These are phyloP conservation scores for Combretum micranthum DNA, from an alignment of 345 rosid genomes.

Conservation along the genomic window DNA sequence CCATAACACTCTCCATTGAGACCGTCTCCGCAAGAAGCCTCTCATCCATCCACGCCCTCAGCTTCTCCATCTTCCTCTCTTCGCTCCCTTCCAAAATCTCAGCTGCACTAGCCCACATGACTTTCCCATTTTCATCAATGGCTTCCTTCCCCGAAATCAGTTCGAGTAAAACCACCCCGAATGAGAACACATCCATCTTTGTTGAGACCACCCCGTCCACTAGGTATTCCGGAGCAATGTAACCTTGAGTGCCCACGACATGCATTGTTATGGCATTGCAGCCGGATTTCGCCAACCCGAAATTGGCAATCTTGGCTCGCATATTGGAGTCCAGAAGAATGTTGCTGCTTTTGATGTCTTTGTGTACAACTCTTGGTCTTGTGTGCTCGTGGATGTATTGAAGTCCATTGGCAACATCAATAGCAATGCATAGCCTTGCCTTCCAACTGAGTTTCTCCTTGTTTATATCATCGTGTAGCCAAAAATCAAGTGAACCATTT, in stretches of 20 bases:
- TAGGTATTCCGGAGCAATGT: conserved; percentile 63
- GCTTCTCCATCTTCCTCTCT: conserved; percentile 20
- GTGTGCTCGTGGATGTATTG: conserved; percentile 76
- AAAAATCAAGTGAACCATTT: conserved; percentile 51
- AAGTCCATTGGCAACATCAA: conserved; percentile 63
- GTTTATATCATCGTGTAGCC: conserved; percentile 29
- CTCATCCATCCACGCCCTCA: conserved; percentile 37
- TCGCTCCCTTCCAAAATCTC: conserved; percentile 33
- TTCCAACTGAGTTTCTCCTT: conserved; percentile 37
- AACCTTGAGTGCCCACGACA: conserved; percentile 71
- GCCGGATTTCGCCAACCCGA: conserved; percentile 69
- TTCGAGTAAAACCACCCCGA: conserved; percentile 67
- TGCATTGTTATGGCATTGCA: conserved; percentile 76
- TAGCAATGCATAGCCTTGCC: conserved; percentile 39
- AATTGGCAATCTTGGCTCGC: conserved; percentile 69
- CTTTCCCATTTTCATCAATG: conserved; percentile 37
- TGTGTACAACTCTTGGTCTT: conserved; percentile 56
- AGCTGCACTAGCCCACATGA: conserved; percentile 32
- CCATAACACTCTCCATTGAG: conserved; percentile 41
- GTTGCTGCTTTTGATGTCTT: conserved; percentile 65
- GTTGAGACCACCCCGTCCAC: conserved; percentile 59
- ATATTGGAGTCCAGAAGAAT: conserved; percentile 50
- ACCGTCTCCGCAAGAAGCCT: conserved; percentile 24
- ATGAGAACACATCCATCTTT: conserved; percentile 64
- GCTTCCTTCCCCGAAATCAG: conserved; percentile 53